These are phyloP conservation scores for Chrysosporium keratinophilum DNA, from an alignment of 2,329 filamentous ascomycete genomes.

Conservation along the genomic window DNA sequence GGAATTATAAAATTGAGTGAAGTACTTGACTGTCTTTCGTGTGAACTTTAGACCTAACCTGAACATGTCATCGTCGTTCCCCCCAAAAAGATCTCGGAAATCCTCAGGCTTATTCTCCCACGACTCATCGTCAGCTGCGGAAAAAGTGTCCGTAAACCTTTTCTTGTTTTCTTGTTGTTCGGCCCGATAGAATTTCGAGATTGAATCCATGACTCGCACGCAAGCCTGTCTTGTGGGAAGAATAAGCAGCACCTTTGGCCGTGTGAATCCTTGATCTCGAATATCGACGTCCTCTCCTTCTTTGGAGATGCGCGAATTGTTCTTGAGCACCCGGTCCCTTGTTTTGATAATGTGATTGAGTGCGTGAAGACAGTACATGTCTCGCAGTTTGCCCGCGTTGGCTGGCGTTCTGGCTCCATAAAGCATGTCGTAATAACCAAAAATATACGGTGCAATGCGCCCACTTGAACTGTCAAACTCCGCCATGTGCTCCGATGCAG, in stretches of 20 bases:
- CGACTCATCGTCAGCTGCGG: slow-evolving; percentile 57
- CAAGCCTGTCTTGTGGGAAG: slow-evolving; percentile 82
- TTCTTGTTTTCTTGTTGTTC: slow-evolving; percentile 94
- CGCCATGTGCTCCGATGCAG: slow-evolving; percentile 44
- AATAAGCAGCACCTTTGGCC: slow-evolving; percentile 85
- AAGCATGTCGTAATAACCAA: slow-evolving; percentile 71
- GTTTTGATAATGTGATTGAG: slow-evolving; percentile 93
- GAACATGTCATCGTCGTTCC: slow-evolving; percentile 97
- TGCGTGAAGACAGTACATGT: slow-evolving; percentile 67
- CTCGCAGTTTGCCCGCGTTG: slow-evolving; percentile 60
- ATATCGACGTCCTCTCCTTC: slow-evolving; percentile 61
- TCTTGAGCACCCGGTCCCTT: slow-evolving; percentile 81
- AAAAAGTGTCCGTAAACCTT: slow-evolving; percentile 76
- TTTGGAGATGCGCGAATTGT: slow-evolving; percentile 68
- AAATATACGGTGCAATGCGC: slow-evolving; percentile 59
- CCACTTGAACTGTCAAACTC: slow-evolving; percentile 54
- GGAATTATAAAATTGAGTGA: slow-evolving; percentile 89
- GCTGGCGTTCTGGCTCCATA: slow-evolving; percentile 60
- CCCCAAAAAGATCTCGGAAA: slow-evolving; percentile 79
- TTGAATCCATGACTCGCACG: slow-evolving; percentile 63
- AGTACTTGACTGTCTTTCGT: slow-evolving; percentile 88
- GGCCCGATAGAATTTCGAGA: slow-evolving; percentile 63
- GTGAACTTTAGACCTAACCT: slow-evolving; percentile 94
- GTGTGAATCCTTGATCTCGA: slow-evolving; percentile 88
- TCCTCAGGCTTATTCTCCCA: slow-evolving; percentile 69